Percentiles rank a stretch among this genome's conserved stretches.
These are phyloP conservation scores for Hericium rajendrae DNA, from an alignment of 768 basidiomycete genomes.

Conservation along the genomic window DNA sequence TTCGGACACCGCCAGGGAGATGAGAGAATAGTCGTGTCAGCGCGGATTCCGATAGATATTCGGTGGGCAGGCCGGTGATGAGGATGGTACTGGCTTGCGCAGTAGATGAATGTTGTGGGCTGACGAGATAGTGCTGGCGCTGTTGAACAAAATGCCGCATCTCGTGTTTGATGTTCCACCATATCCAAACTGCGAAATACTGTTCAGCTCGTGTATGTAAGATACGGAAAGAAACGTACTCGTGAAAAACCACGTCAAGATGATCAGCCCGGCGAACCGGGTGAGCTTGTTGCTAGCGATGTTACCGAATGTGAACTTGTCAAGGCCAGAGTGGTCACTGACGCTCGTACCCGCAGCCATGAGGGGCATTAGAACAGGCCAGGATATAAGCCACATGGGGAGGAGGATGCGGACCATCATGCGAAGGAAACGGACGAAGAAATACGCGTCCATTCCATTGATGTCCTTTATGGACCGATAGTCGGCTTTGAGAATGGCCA, in stretches of 20 bases:
- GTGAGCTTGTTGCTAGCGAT: slow-evolving; percentile 36
- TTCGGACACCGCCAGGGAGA: slow-evolving; percentile 84
- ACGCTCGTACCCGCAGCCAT: slow-evolving; percentile 45
- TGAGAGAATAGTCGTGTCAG: slow-evolving; percentile 63
- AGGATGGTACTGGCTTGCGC: slow-evolving; percentile 88
- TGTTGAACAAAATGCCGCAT: slow-evolving; percentile 71
- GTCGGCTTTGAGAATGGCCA: slow-evolving; percentile 51
- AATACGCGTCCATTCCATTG: slow-evolving; percentile 88
- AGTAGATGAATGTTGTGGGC: slow-evolving; percentile 58
- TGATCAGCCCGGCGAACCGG: slow-evolving; percentile 72
- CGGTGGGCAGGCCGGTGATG: slow-evolving; percentile 78
- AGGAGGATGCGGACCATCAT: slow-evolving; percentile 77
- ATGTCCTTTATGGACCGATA: slow-evolving; percentile 49
- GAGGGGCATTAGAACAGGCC: slow-evolving; percentile 76
- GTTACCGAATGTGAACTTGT: slow-evolving; percentile 77
- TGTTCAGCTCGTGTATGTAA: background rate
- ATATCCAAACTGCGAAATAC: slow-evolving; percentile 60
- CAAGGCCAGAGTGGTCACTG: slow-evolving; percentile 43
- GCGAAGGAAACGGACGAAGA: slow-evolving; percentile 82
- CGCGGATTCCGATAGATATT: slow-evolving; percentile 63
- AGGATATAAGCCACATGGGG: slow-evolving; percentile 88
- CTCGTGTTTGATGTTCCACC: slow-evolving; percentile 72
- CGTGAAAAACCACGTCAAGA: slow-evolving; percentile 71
- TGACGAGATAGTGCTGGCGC: slow-evolving; percentile 77
- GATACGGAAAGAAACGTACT: slow-evolving; percentile 32